phyloP scores from a whole-genome alignment of 2,329 filamentous ascomycete genomes.

The Ophiognomonia clavigignenti-juglandacearum region DNA sequence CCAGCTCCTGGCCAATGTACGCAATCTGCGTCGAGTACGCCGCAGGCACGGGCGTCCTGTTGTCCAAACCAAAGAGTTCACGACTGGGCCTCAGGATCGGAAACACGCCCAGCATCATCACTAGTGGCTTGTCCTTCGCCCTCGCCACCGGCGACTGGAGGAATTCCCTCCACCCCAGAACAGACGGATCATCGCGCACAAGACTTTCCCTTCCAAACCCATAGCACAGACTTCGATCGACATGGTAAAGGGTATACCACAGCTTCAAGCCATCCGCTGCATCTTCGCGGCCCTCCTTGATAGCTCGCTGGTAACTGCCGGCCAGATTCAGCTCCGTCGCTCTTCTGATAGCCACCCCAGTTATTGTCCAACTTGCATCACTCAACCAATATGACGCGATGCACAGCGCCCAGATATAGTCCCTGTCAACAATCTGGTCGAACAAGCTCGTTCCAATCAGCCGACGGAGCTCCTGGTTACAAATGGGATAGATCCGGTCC shows the following conservation, averaged over 20 bases:
- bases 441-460: conserved; percentile 27
- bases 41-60: conserved; percentile 43
- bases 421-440: conserved; percentile 31
- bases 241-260: conserved; percentile 59
- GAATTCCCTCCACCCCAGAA: conserved; percentile 53
- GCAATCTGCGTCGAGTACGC: conserved; percentile 44
- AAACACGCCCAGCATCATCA: conserved; percentile 54
- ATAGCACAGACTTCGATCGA: conserved; percentile 58
- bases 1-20: conserved; percentile 28
- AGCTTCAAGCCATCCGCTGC: conserved; percentile 50
- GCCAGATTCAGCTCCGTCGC: conserved; percentile 43
- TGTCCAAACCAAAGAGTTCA: conserved; percentile 51
- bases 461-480: conserved; percentile 19
- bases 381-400: conserved; percentile 60
- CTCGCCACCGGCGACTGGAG: conserved; percentile 46
- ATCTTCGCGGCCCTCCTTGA: conserved; percentile 34
- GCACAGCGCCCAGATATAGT: conserved; percentile 54
- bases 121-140: conserved; percentile 49
- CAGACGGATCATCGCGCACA: conserved; percentile 52
- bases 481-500: conserved; percentile 18
- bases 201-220: conserved; percentile 55
- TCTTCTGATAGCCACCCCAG: conserved; percentile 46
- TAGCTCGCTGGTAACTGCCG: conserved; percentile 35
- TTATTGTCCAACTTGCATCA: conserved; percentile 58
- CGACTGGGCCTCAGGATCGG: conserved; percentile 52